A percentile compares a stretch with the other conserved stretches of the same genome.
Evolutionary conservation across 78 protist genomes (phyloP).

Genomic region (Ministeria vibrans): DNA sequence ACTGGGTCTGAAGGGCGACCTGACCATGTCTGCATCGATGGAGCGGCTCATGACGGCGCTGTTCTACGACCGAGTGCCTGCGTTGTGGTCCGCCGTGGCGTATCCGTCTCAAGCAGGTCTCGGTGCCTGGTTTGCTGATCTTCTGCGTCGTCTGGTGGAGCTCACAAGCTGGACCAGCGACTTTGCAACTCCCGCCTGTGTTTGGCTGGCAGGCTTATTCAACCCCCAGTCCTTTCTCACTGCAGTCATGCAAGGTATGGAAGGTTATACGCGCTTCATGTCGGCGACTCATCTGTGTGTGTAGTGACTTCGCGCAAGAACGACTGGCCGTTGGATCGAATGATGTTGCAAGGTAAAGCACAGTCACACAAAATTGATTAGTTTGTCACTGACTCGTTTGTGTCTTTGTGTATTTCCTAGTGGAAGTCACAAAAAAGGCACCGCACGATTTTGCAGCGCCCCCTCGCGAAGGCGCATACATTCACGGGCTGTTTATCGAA

Average conservation of each 20-base stretch:
- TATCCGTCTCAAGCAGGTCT: conserved; percentile 53
- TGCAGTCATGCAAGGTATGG: conserved; percentile 71
- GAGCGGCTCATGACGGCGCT: conserved; percentile 38
- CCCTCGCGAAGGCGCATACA: conserved; percentile 66
- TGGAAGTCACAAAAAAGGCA: conserved; percentile 61
- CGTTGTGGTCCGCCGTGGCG: conserved; percentile 43
- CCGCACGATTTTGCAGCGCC: conserved; percentile 1
- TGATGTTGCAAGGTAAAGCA: conserved; percentile 39
- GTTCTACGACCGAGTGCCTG: conserved; percentile 34
- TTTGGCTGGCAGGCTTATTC: conserved; percentile 62
- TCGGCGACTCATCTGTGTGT: too few relatives aligned
- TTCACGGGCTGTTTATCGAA: conserved; percentile 64
- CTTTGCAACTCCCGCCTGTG: conserved; percentile 39
- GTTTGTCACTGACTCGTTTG: too few relatives aligned
- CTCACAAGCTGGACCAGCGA: conserved; percentile 44
- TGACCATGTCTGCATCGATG: conserved; percentile 55
- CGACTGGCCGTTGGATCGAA: conserved; percentile 57
- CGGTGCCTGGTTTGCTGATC: conserved; percentile 35
- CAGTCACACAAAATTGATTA: too few relatives aligned
- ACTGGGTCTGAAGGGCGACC: conserved; percentile 56
- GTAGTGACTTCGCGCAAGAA: conserved; percentile 63
- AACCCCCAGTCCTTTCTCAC: conserved; percentile 74
- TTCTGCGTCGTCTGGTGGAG: conserved; percentile 18
- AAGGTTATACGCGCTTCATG: too few relatives aligned
- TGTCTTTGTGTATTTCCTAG: too few relatives aligned